Evolutionary conservation across 2,329 filamentous ascomycete species (phyloP), one percentile per base, ranked within the genome.

Genomic region (Dothiorella sarmentorum): DNA sequence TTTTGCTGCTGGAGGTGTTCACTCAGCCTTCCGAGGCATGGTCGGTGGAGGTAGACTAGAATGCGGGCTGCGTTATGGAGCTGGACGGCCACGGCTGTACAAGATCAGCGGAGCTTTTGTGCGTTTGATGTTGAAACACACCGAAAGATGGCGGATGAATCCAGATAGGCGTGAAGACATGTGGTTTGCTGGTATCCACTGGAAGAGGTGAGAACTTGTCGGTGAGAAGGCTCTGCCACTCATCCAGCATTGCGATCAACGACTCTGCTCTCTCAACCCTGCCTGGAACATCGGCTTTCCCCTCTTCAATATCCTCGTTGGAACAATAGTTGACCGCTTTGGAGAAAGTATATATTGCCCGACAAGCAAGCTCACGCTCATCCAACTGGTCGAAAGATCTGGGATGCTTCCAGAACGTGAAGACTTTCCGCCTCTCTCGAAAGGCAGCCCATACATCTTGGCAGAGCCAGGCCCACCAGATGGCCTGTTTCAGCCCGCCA

Each of bases 401-500:
- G 5, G 75, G 78, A 0, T 83, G 83, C 40, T 74, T 75, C 82
- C 83, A 86, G 44, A 85, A 83, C 22, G 77, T 85, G 61, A 85
- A 78, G 1, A 79, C 78, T 7, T 78, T 75, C 3, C 85, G 73
- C 24, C 76, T 75, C 65, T 86, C 83, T 1, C 82, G 76, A 62
- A 86, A 85, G 0, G 84, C 84, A 2, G 82, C 84, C 84, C 84
- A 87, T 0, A 84, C 77, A 65, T 87, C 85, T 65, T 87, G 85
- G n/a, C 82, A 75, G 2, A 87, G 71, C 85, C 84, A 87, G 0
- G 80, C 79, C 84, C 85, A 87, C 85, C 84, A 87, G 0, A 83
- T 80, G 0, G 83, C 80, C 61, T 81, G 78, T 35, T 80, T 75
- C 0, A 87, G 71, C 0, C 83, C 82, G 0, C 80, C 78, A 0